Base-by-base conservation (phyloP, 345 rosid genomes). In the Citrus maxima region DNA sequence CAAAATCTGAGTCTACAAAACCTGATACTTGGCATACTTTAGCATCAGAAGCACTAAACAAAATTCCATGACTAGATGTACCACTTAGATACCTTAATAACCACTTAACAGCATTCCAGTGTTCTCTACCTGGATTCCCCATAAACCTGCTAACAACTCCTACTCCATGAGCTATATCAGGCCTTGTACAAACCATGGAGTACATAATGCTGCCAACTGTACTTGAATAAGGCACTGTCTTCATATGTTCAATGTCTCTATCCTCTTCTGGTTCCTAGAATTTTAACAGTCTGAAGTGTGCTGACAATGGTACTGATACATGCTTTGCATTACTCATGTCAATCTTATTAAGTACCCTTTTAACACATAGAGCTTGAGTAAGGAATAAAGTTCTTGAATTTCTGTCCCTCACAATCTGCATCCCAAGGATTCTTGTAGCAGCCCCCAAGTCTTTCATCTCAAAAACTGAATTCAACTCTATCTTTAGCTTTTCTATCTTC, bases 31-130 rank as follows among this genome's bases (percentile, higher is more conserved):
- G 5, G 7, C 21, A 1, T 7, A 3, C 4, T 0, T 4, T 16
- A 0, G 3, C 4, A 0, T 2, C 7, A 1, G 5, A 0, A 4
- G 0, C 6, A 4, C 28, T 2, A 8, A 30, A 28, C 0, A 13
- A 0, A 4, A 63, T 13, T 5, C 67, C 32, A 25, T 28, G 6
- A 0, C 2, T 7, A 3, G 0, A 2, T 0, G 18, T 61, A 0
- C 66, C 30, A 19, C 19, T 73, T 0, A 56, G 2, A 9, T 73
- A 27, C 19, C 32, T 30, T 1, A 58, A 2, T 3, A 73, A 14
- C 65, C 49, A 56, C 2, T 58, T 73, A 0, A 73, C 19, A 30
- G 3, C 40, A 16, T 3, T 2, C 32, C n/a, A 73, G 1, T 73
- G 30, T 3, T 2, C 1, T 7, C 32, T 32, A 0, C 65, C 6